phyloP scores from a whole-genome alignment of 2,329 filamentous ascomycete genomes.

The Cladophialophora chaetospira region DNA sequence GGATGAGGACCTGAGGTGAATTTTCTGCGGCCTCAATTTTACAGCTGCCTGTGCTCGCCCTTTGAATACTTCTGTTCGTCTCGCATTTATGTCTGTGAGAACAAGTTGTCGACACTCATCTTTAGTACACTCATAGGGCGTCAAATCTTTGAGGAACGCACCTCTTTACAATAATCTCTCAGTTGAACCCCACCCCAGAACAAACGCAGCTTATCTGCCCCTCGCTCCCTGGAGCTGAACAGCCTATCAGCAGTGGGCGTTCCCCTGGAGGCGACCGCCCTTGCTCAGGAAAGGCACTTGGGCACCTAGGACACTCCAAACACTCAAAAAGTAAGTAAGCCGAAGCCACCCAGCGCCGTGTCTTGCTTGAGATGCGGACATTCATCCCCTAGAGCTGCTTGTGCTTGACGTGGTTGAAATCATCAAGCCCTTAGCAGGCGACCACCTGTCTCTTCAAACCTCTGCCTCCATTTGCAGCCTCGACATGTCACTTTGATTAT shows the following conservation, averaged over 20 bases:
- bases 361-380: neutral
- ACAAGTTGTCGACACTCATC: neutral
- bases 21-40: neutral
- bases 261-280: neutral
- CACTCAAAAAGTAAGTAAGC: slow-evolving; percentile 7
- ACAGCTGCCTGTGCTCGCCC: neutral
- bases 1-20: slow-evolving; percentile 7
- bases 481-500: slow-evolving; percentile 21
- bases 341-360: slow-evolving; percentile 2
- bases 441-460: slow-evolving; percentile 20
- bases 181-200: neutral
- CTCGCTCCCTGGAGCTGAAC: neutral
- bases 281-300: neutral
- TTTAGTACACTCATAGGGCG: slow-evolving; percentile 10
- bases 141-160: neutral
- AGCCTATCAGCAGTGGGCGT: neutral
- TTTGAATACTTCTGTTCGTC: neutral
- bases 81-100: neutral
- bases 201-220: neutral
- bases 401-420: slow-evolving; percentile 19
- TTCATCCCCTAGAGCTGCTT: slow-evolving; percentile 1
- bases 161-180: neutral
- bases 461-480: slow-evolving; percentile 16
- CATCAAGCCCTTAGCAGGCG: slow-evolving; percentile 25
- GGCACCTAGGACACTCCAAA: no score